Base-by-base conservation (phyloP, 2,329 filamentous ascomycete species). In the Xylaria sp. region DNA sequence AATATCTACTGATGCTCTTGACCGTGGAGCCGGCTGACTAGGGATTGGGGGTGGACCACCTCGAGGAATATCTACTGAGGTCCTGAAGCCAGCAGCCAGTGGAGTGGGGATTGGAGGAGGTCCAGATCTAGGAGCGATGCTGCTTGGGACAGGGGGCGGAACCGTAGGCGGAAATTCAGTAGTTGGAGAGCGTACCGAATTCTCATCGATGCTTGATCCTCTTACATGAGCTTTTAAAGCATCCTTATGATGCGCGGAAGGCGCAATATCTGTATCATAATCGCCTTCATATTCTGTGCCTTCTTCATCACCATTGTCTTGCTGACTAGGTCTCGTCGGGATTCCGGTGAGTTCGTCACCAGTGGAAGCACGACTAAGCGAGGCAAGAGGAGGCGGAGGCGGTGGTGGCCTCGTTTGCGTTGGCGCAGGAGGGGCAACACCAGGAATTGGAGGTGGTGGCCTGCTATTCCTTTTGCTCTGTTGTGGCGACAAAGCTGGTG, bases 251-350 rank as follows among this genome's bases (percentile, higher is more conserved):
- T 92, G 93, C n/a, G 89, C 94, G 10, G 93, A 91, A n/a, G 94
- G 93, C 1, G 92, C 94, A 78, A 98, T 98, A 78, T 98, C 96
- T 7, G 96, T 98, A 75, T 98, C 96, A 78, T 98, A 98, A 78
- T 98, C 96, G 7, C 95, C 96, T 78, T 99, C 96, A 77, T 98
- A 98, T 77, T 98, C 95, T 0, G 94, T 97, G 41, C 94, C 87
- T 76, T 97, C 94, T 68, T 92, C 93, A 31, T 89, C 90, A 15
- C 91, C 90, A 39, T 82, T 86, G 69, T 83, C 83, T 66, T 82
- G 80, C 10, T 76, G 74, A 12, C 80, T 80, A 70, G 85, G 77
- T 28, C 75, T 77, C 64, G 82, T 80, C 18, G 86, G 82, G 13
- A 84, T 81, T 12, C 82, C 74, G 1, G 79, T 74, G 57, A 83